These are phyloP conservation scores for Pestalotiopsis sp. DNA, from an alignment of 2,329 filamentous ascomycete genomes.

Conservation along the genomic window DNA sequence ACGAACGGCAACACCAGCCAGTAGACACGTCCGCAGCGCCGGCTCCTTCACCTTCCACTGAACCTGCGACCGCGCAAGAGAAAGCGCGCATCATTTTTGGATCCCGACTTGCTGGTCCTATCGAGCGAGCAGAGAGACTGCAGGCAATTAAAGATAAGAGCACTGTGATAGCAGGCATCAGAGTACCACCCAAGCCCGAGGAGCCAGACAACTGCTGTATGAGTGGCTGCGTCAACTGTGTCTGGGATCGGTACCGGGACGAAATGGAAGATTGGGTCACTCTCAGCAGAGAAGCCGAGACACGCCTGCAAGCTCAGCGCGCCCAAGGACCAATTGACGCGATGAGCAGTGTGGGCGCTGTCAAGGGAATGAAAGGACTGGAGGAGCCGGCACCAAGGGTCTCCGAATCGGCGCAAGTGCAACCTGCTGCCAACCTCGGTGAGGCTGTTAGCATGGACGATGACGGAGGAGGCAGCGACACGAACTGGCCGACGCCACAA, in stretches of 20 bases:
- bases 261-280: conserved; percentile 88
- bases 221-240: conserved; percentile 97
- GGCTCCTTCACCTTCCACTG: conserved; percentile 28
- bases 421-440: conserved; percentile 29
- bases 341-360: conserved; percentile 13
- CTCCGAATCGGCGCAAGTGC: conserved; percentile 13
- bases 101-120: conserved; percentile 73
- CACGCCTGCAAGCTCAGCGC: conserved; percentile 44
- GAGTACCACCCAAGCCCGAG: conserved; percentile 79
- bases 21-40: conserved; percentile 13
- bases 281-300: conserved; percentile 64
- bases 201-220: conserved; percentile 99
- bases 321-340: conserved; percentile 16
- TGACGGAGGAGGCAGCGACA: conserved; percentile 74
- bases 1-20: conserved; percentile 9
- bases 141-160: conserved; percentile 60
- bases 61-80: conserved; percentile 51
- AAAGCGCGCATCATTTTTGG: conserved; percentile 77
- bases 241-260: conserved; percentile 90
- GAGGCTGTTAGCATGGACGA: conserved; percentile 70
- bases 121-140: conserved; percentile 64
- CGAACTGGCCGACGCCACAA: conserved; percentile 58
- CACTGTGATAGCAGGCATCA: conserved; percentile 72
- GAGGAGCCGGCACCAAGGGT: conserved; percentile 28
- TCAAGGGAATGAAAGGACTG: conserved; percentile 14